phyloP scores from a whole-genome alignment of 352 stramenopile genomes.

The Globisporangium alternatum region DNA sequence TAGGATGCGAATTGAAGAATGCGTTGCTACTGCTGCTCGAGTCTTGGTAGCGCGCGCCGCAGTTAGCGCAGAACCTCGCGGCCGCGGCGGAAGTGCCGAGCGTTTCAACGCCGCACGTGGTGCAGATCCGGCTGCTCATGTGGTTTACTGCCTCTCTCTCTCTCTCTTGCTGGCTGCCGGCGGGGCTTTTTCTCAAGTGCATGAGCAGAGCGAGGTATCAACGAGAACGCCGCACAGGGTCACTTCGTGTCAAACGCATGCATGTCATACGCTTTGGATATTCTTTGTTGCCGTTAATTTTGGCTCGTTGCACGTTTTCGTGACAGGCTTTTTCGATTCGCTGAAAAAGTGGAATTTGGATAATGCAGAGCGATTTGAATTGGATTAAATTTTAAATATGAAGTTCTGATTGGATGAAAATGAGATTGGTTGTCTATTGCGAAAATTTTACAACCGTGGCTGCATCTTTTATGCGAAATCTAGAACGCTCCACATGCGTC shows the following conservation, averaged over 20 bases:
- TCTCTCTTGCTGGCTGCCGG: not conserved
- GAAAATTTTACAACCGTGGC: not conserved
- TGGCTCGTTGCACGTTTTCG: not conserved
- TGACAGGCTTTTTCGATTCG: not conserved
- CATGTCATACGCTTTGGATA: not conserved
- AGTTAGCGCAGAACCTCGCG: slow-evolving; percentile 10
- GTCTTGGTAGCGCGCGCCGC: slow-evolving; percentile 3
- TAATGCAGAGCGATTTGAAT: not conserved
- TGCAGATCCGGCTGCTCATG: not conserved
- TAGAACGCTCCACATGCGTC: not conserved
- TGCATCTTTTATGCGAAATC: not conserved
- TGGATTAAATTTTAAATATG: too few relatives aligned
- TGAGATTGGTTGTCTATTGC: not conserved
- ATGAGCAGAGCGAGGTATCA: too few relatives aligned
- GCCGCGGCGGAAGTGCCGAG: not conserved
- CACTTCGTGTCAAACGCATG: not conserved
- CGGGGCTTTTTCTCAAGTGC: not conserved
- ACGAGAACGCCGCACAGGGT: not conserved
- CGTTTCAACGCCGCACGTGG: slow-evolving; percentile 9
- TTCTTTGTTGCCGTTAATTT: not conserved
- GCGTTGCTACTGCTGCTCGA: not conserved
- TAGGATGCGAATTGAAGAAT: not conserved
- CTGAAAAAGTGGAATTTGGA: not conserved
- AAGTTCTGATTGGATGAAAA: not conserved
- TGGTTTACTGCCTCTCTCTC: not conserved